Conservation (phyloP, 2,329 filamentous ascomycete genomes). For the Lasiodiplodia theobromae region DNA sequence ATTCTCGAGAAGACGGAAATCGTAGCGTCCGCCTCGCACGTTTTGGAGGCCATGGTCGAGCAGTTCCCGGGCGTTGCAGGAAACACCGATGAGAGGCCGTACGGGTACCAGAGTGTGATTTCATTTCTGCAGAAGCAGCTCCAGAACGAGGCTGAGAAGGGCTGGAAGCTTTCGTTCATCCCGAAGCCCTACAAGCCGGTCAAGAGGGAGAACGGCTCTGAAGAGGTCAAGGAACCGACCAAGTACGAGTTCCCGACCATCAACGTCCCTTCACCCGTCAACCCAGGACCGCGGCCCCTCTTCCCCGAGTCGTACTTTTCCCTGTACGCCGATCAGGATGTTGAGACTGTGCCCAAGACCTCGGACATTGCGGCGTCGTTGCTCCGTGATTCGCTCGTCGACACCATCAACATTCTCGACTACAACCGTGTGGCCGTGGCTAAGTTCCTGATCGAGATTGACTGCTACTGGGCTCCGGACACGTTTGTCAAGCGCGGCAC, state of each 20-base stretch:
- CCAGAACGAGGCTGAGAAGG: slow-evolving; percentile 73
- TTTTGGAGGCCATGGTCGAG: slow-evolving; percentile 84
- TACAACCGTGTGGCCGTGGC: slow-evolving; percentile 90
- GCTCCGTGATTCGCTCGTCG: slow-evolving; percentile 82
- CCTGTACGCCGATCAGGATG: slow-evolving; percentile 85
- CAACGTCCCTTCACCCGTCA: slow-evolving; percentile 75
- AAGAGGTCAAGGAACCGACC: slow-evolving; percentile 59
- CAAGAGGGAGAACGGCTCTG: slow-evolving; percentile 64
- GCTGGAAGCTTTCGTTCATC: slow-evolving; percentile 76
- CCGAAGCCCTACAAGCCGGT: slow-evolving; percentile 60
- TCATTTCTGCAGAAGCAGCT: slow-evolving; percentile 86
- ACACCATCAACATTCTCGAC: slow-evolving; percentile 93
- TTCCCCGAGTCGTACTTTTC: slow-evolving; percentile 96
- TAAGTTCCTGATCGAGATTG: slow-evolving; percentile 89
- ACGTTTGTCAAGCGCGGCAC: slow-evolving; percentile 95
- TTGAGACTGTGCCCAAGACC: slow-evolving; percentile 84
- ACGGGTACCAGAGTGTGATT: slow-evolving; percentile 74
- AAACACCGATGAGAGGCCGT: slow-evolving; percentile 65
- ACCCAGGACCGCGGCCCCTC: slow-evolving; percentile 75
- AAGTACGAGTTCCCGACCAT: slow-evolving; percentile 83
- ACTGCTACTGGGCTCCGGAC: slow-evolving; percentile 88
- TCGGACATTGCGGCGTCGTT: slow-evolving; percentile 80
- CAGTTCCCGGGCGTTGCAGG: slow-evolving; percentile 66
- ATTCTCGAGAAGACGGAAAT: slow-evolving; percentile 94
- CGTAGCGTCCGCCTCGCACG: slow-evolving; percentile 86